These are phyloP conservation scores for Cryptococcus hybrid DNA, from an alignment of 1,284 basidiomycete genomes.

Conservation along the genomic window DNA sequence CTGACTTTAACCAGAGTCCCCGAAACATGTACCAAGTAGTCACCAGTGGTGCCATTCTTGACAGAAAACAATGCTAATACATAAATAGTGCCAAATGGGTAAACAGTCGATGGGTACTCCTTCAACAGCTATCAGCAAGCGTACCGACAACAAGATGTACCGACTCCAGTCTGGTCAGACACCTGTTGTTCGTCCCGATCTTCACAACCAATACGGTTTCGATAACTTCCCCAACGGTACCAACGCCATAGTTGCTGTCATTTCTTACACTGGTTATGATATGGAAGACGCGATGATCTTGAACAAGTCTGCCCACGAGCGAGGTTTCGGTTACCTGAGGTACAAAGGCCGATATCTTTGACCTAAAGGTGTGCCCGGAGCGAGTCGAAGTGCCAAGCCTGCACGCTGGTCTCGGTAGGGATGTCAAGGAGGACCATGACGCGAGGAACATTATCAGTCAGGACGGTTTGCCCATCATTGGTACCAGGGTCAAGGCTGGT, in stretches of 20 bases:
- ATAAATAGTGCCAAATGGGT: conserved; percentile 74
- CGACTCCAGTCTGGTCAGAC: conserved; percentile 93
- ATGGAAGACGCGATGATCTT: conserved; percentile 99
- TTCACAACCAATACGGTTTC: conserved; percentile 98
- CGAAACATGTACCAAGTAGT: conserved; percentile 65
- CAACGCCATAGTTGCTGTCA: conserved; percentile 97
- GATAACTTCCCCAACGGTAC: conserved; percentile 98
- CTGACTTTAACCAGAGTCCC: conserved; percentile 88
- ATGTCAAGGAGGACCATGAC: conserved; percentile 62
- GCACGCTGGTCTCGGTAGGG: conserved; percentile 82
- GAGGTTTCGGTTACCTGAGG: conserved; percentile 98
- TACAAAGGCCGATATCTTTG: conserved; percentile 89
- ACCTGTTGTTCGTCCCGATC: conserved; percentile 85
- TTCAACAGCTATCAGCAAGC: conserved; percentile 80
- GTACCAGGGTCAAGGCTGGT: conserved; percentile 67
- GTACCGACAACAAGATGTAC: conserved; percentile 99
- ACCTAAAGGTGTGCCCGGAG: conserved; percentile 76
- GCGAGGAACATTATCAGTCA: conserved; percentile 68
- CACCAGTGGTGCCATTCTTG: not conserved
- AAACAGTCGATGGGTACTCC: conserved; percentile 99
- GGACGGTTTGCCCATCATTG: conserved; percentile 84
- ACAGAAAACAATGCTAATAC: not conserved
- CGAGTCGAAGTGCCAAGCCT: conserved; percentile 61
- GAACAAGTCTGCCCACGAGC: conserved; percentile 98
- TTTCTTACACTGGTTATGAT: conserved; percentile 99